Conservation (phyloP, 2,329 filamentous ascomycete genomes). For the Podosphaera xanthii region DNA sequence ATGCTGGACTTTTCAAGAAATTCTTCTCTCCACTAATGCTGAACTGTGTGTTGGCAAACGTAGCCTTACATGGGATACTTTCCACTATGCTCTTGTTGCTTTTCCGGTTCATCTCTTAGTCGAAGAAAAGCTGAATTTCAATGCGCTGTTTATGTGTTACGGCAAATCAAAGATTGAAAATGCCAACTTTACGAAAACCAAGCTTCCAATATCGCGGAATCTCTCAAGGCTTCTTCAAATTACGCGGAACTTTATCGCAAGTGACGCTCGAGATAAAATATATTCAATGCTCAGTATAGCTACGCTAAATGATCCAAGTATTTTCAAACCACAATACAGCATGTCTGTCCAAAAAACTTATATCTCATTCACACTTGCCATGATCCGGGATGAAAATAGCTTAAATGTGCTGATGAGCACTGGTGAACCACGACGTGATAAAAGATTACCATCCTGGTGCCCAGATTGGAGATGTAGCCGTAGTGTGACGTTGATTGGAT, state of each 20-base stretch:
- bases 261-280: neutral
- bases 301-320: neutral
- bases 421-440: neutral
- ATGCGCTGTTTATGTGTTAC: neutral
- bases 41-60: neutral
- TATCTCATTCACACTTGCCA: neutral
- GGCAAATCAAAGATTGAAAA: neutral
- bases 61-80: neutral
- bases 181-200: neutral
- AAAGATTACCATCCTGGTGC: constrained; percentile 1
- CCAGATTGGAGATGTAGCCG: neutral
- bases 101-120: neutral
- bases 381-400: neutral
- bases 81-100: neutral
- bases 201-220: neutral
- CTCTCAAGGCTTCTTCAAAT: neutral
- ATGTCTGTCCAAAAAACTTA: neutral
- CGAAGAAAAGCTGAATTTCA: neutral
- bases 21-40: neutral
- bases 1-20: constrained; percentile 2
- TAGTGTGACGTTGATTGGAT: neutral
- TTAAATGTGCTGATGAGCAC: neutral
- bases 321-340: neutral
- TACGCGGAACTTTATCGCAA: neutral
- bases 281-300: neutral